These are phyloP conservation scores for Amanita pseudoporphyria DNA, from an alignment of 768 basidiomycete genomes.

Conservation along the genomic window DNA sequence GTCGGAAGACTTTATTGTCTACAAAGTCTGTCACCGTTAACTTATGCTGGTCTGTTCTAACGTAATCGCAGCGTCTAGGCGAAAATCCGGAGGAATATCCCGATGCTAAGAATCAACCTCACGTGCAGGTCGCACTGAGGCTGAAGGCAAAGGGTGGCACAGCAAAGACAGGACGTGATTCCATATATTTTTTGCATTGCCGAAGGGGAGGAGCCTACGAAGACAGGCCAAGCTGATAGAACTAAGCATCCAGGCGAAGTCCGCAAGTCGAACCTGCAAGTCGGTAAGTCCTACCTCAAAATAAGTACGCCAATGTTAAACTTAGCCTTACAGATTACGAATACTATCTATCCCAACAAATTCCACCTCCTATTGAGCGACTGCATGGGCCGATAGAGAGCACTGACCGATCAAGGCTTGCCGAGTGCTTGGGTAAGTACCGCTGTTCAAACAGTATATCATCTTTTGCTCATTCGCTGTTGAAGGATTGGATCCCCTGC, in stretches of 20 bases:
- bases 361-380: slow-evolving; percentile 90
- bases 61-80: slow-evolving; percentile 62
- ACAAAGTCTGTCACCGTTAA: slow-evolving; percentile 50
- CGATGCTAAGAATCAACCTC: slow-evolving; percentile 93
- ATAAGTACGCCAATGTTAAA: slow-evolving; percentile 5
- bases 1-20: slow-evolving; percentile 91
- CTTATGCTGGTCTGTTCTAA: background rate
- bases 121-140: slow-evolving; percentile 90
- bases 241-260: slow-evolving; percentile 94
- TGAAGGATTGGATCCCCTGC: slow-evolving; percentile 51
- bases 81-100: slow-evolving; percentile 98
- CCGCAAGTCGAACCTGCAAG: slow-evolving; percentile 58
- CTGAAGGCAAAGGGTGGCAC: slow-evolving; percentile 79
- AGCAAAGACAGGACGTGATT: slow-evolving; percentile 85
- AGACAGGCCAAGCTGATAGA: slow-evolving; percentile 75
- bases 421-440: slow-evolving; percentile 83
- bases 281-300: slow-evolving; percentile 40
- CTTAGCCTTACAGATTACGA: slow-evolving; percentile 60
- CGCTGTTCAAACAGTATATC: background rate
- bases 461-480: slow-evolving; percentile 1
- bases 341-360: slow-evolving; percentile 83
- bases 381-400: slow-evolving; percentile 96
- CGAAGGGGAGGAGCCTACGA: slow-evolving; percentile 62
- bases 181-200: slow-evolving; percentile 88
- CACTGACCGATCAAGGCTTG: slow-evolving; percentile 83